Evolutionary conservation across 352 stramenopile genomes (phyloP).

Genomic region (Phytophthora pistaciae): DNA sequence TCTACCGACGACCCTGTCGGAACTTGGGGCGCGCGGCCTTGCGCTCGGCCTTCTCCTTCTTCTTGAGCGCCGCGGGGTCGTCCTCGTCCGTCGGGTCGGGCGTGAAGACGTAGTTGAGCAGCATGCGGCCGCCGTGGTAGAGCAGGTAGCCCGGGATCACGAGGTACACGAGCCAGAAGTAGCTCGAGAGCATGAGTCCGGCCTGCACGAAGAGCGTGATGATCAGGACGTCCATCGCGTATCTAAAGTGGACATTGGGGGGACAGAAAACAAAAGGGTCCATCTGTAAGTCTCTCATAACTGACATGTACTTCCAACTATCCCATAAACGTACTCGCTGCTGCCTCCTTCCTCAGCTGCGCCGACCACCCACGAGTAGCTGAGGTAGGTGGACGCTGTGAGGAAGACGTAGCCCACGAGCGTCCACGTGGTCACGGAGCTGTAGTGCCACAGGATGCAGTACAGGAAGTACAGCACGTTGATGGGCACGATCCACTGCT

Average conservation of each 20-base stretch:
- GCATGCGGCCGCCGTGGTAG: constrained; percentile 79
- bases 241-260: constrained; percentile 37
- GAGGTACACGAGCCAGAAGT: constrained; percentile 90
- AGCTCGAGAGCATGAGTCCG: constrained; percentile 82
- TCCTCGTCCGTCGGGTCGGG: constrained; percentile 62
- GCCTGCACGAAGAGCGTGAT: constrained; percentile 84
- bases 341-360: constrained; percentile 79
- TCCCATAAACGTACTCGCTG: constrained; percentile 72
- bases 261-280: constrained; percentile 1
- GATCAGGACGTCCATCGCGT: constrained; percentile 89
- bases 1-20: constrained; percentile 46
- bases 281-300: constrained; percentile 26
- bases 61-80: constrained; percentile 67
- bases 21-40: constrained; percentile 67
- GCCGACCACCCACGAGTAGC: constrained; percentile 84
- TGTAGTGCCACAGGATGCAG: constrained; percentile 79
- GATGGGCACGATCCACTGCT: constrained; percentile 84
- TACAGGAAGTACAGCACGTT: constrained; percentile 86
- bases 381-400: constrained; percentile 72
- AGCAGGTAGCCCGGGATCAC: constrained; percentile 84
- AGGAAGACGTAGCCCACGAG: constrained; percentile 76
- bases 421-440: constrained; percentile 75
- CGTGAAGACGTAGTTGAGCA: constrained; percentile 89
- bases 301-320: constrained; percentile 21
- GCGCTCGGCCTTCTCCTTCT: constrained; percentile 82